phyloP scores from a whole-genome alignment of 805 yeast genomes.

The Isabelozyma pseudorhagii region DNA sequence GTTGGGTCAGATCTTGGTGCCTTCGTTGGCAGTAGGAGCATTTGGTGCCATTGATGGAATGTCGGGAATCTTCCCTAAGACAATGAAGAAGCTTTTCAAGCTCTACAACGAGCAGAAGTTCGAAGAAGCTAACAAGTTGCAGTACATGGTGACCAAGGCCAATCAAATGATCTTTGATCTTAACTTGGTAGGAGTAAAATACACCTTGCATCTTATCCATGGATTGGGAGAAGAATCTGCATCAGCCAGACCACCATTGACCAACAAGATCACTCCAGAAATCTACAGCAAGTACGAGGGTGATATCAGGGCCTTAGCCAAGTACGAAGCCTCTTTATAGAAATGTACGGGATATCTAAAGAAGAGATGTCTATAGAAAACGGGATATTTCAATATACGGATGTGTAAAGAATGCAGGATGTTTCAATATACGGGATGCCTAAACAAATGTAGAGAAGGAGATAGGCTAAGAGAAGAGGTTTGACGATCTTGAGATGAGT shows the following conservation, averaged over 20 bases:
- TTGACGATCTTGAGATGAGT: too few species aligned
- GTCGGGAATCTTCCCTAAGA: constrained; percentile 19
- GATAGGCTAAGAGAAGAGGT: too few species aligned
- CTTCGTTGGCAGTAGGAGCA: constrained; percentile 19
- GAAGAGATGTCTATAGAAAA: neutral
- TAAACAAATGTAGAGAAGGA: too few species aligned
- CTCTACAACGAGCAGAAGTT: constrained; percentile 11
- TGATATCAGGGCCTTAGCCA: constrained; percentile 3
- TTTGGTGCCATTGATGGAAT: constrained; percentile 23
- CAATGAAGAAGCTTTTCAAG: constrained; percentile 13
- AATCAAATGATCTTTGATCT: constrained; percentile 25
- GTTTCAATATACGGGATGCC: too few species aligned
- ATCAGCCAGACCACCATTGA: constrained; percentile 30
- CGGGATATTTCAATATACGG: neutral
- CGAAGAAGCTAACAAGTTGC: constrained; percentile 17
- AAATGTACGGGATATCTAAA: neutral
- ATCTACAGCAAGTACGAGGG: constrained; percentile 9
- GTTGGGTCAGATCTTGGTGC: constrained; percentile 21
- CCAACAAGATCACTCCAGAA: constrained; percentile 4
- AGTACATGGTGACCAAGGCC: constrained; percentile 15
- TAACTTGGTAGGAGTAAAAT: constrained; percentile 29
- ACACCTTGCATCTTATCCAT: constrained; percentile 14
- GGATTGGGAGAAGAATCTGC: constrained; percentile 19
- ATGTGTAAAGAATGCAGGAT: neutral
- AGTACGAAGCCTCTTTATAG: constrained; percentile 4